These are phyloP conservation scores for Kodamaea derodonti DNA, from an alignment of 1,139 yeast genomes.

Conservation along the genomic window DNA sequence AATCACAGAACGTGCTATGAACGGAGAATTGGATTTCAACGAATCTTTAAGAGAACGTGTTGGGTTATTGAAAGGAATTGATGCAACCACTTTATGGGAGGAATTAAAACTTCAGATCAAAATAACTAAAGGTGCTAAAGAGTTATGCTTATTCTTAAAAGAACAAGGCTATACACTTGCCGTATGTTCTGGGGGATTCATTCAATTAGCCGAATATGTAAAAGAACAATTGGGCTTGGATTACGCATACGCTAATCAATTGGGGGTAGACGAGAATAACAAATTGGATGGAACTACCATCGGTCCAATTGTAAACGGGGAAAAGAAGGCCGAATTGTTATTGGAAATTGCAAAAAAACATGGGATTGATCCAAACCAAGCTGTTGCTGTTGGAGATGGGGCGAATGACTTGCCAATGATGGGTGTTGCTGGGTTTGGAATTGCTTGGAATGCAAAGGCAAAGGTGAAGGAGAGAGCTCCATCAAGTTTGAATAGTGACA, in stretches of 20 bases:
- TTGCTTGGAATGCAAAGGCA: conserved; percentile 98
- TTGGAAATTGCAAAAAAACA: conserved; percentile 64
- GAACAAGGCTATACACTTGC: conserved; percentile 66
- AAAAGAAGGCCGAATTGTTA: conserved; percentile 72
- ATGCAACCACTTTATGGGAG: conserved; percentile 70
- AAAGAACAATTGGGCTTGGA: conserved; percentile 68
- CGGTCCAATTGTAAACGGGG: conserved; percentile 86
- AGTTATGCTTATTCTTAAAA: conserved; percentile 62
- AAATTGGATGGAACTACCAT: conserved; percentile 51
- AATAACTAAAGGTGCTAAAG: conserved; percentile 80
- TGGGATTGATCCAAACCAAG: conserved; percentile 49
- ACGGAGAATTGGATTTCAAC: conserved; percentile 90
- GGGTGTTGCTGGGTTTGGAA: conserved; percentile 87
- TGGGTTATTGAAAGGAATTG: conserved; percentile 71
- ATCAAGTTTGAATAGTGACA: conserved; percentile 65
- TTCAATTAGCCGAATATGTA: conserved; percentile 79
- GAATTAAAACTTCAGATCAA: conserved; percentile 65
- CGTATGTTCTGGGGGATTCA: conserved; percentile 92
- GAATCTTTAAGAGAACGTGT: conserved; percentile 79
- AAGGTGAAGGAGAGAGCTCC: conserved; percentile 83
- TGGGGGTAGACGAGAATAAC: conserved; percentile 53
- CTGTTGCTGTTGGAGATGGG: conserved; percentile 95
- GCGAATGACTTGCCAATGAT: conserved; percentile 95
- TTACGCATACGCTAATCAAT: conserved; percentile 82
- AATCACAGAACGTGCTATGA: conserved; percentile 95